These are phyloP conservation scores for Aspergillus sp. DNA, from an alignment of 2,329 filamentous ascomycete species.

Conservation along the genomic window DNA sequence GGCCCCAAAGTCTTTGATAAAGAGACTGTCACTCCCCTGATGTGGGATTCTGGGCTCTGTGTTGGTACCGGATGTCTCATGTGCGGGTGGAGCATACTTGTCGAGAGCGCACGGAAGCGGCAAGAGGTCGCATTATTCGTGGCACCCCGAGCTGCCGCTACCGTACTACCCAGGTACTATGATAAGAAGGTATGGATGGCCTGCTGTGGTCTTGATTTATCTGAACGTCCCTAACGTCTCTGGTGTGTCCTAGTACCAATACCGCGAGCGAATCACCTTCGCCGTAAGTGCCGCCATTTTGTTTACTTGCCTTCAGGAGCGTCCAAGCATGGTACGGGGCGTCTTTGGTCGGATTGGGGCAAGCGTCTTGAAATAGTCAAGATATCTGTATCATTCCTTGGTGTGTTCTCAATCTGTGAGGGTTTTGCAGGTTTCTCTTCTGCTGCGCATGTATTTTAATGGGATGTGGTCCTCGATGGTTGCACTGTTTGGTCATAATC, in stretches of 20 bases:
- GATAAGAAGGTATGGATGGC: slow-evolving; percentile 41
- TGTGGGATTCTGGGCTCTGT: slow-evolving; percentile 63
- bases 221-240: slow-evolving; percentile 12
- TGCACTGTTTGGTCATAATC: no score
- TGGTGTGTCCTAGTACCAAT: slow-evolving; percentile 54
- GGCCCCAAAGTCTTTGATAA: slow-evolving; percentile 67
- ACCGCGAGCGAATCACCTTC: slow-evolving; percentile 66
- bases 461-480: no score
- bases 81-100: slow-evolving; percentile 78
- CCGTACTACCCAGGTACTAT: slow-evolving; percentile 71
- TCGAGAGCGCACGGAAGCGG: slow-evolving; percentile 64
- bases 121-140: slow-evolving; percentile 81
- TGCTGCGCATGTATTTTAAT: slow-evolving; percentile 10
- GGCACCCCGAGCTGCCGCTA: slow-evolving; percentile 72
- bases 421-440: neutral
- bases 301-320: slow-evolving; percentile 66
- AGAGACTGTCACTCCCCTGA: slow-evolving; percentile 52
- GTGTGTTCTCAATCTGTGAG: neutral
- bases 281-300: slow-evolving; percentile 67
- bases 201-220: neutral
- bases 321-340: slow-evolving; percentile 63
- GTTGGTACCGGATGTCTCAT: slow-evolving; percentile 69
- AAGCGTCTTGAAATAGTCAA: slow-evolving; percentile 24
- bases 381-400: neutral
- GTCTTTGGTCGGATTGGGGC: slow-evolving; percentile 60